Evolutionary conservation across 192 early-diverging fungal species (phyloP).

Genomic region (Pilobolus umbonatus): DNA sequence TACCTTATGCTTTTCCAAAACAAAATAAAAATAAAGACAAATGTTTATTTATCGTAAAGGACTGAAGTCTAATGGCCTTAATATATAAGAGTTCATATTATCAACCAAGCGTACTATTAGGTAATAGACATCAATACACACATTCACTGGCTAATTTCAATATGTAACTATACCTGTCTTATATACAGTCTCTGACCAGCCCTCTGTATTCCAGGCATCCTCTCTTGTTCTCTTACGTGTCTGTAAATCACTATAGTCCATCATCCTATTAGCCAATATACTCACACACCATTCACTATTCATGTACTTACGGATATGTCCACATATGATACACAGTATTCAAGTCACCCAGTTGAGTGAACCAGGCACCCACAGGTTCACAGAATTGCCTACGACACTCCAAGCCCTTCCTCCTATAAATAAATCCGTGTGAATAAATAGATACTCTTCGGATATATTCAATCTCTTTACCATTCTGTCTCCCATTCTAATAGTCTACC

Average conservation of each 20-base stretch:
- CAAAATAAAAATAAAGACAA: slow-evolving; percentile 20
- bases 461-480: slow-evolving; percentile 59
- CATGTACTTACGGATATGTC: slow-evolving; percentile 23
- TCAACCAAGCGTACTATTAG: slow-evolving; percentile 70
- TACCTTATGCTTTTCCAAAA: slow-evolving; percentile 60
- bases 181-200: slow-evolving; percentile 88
- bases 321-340: slow-evolving; percentile 90
- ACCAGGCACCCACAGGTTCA: slow-evolving; percentile 95
- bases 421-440: neutral
- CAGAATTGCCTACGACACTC: slow-evolving; percentile 85
- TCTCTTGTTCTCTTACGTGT: slow-evolving; percentile 87
- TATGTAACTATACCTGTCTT: slow-evolving; percentile 63
- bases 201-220: slow-evolving; percentile 88
- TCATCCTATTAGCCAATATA: neutral
- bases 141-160: no score
- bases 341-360: slow-evolving; percentile 82
- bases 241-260: slow-evolving; percentile 63
- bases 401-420: slow-evolving; percentile 69
- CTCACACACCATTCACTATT: no score
- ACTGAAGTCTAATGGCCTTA: slow-evolving; percentile 73
- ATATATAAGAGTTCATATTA: slow-evolving; percentile 77
- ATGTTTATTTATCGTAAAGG: slow-evolving; percentile 56
- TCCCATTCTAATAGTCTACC: slow-evolving; percentile 92
- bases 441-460: neutral
- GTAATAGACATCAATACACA: neutral